Conservation (phyloP, 73 alveolate species). For the Uronychia setigera region DNA sequence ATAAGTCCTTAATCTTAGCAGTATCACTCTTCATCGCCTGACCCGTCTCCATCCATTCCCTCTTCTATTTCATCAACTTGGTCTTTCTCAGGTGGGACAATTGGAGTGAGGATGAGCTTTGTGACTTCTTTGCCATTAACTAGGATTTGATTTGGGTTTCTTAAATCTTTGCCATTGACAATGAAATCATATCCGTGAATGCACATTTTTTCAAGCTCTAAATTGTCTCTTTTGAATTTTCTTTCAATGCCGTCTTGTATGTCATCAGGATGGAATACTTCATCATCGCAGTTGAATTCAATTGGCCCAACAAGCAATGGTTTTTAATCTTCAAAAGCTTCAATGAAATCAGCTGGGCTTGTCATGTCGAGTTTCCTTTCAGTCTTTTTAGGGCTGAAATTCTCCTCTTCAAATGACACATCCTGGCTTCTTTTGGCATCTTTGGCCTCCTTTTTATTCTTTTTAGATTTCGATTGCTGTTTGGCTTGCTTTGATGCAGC, state of each 20-base stretch:
- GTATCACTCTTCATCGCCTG: not conserved
- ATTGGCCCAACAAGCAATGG: not conserved
- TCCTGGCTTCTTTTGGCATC: constrained; percentile 2
- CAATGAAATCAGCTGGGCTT: not conserved
- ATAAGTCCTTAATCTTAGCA: not conserved
- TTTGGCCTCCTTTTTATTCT: constrained; percentile 4
- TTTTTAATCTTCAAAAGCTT: not conserved
- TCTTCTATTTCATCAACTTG: not conserved
- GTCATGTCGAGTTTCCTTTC: not conserved
- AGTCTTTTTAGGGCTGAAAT: not conserved
- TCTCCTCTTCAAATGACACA: constrained; percentile 16
- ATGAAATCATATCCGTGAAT: not conserved
- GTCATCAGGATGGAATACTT: not conserved
- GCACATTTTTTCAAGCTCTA: not conserved
- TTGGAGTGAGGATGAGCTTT: not conserved
- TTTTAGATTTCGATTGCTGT: not conserved
- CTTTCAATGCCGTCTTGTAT: not conserved
- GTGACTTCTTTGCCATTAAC: not conserved
- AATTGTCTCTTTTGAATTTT: not conserved
- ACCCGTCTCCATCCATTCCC: not conserved
- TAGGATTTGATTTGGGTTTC: not conserved
- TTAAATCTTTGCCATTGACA: not conserved
- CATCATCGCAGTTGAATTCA: not conserved
- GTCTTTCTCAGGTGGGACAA: not conserved
- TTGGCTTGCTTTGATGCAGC: constrained; percentile 24